Conservation (phyloP, 805 yeast species). For the Brettanomyces nanus region DNA sequence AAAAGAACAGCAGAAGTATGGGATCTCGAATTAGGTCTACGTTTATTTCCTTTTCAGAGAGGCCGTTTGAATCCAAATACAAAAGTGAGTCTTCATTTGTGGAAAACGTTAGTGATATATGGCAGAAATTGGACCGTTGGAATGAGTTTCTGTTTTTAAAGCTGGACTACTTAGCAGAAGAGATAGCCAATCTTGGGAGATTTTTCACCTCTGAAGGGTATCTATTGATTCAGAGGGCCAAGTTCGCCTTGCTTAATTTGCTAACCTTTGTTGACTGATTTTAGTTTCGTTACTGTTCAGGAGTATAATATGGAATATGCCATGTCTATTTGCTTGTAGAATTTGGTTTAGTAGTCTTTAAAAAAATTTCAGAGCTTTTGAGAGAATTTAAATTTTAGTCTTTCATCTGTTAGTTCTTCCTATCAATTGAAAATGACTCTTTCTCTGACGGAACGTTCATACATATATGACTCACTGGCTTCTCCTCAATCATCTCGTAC, state of each 20-base stretch:
- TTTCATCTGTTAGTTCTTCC: too few species aligned
- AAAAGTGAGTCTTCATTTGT: not conserved
- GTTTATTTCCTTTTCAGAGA: not conserved
- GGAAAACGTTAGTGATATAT: not conserved
- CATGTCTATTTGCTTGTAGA: too few species aligned
- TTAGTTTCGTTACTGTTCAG: too few species aligned
- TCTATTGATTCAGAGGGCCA: constrained; percentile 9
- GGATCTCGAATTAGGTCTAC: not conserved
- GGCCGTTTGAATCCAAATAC: not conserved
- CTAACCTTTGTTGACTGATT: constrained; percentile 4
- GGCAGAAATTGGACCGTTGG: constrained; percentile 1
- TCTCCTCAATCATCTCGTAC: constrained; percentile 61
- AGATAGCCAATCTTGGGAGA: constrained; percentile 2
- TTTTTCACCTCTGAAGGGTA: constrained; percentile 4
- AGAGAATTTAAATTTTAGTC: too few species aligned
- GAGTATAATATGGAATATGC: too few species aligned
- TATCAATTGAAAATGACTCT: too few species aligned
- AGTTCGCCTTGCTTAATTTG: constrained; percentile 7
- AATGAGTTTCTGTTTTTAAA: constrained; percentile 5
- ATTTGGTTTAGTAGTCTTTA: too few species aligned
- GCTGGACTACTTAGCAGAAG: constrained; percentile 4
- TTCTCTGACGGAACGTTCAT: constrained; percentile 71
- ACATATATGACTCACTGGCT: constrained; percentile 63
- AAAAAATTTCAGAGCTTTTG: too few species aligned
- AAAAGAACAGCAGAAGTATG: not conserved